These are phyloP conservation scores for Aureobasidium sp. DNA, from an alignment of 2,329 filamentous ascomycete genomes.

Conservation along the genomic window DNA sequence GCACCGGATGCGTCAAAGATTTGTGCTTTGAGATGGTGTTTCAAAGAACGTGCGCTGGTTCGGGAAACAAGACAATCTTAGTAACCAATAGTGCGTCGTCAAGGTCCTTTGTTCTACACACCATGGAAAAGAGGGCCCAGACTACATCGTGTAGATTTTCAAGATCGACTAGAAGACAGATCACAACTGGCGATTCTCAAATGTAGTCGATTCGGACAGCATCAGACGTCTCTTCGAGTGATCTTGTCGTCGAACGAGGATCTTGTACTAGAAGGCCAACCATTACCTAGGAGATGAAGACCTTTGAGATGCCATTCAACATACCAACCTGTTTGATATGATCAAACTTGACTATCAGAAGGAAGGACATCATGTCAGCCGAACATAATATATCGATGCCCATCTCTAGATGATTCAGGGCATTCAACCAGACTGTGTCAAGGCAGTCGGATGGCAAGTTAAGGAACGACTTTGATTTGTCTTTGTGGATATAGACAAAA, in stretches of 20 bases:
- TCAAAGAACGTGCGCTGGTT: background rate
- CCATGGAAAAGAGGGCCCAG: background rate
- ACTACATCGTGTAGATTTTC: background rate
- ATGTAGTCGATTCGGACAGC: background rate
- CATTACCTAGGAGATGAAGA: background rate
- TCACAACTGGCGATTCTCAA: background rate
- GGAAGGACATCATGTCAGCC: background rate
- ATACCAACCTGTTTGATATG: background rate
- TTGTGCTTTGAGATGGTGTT: background rate
- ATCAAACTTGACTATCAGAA: background rate
- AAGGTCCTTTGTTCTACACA: background rate
- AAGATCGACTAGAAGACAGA: too few species aligned
- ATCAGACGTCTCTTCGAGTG: background rate
- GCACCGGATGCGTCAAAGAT: conserved; percentile 1
- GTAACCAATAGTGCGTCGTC: background rate
- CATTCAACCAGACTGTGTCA: too few species aligned
- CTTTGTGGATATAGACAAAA: background rate
- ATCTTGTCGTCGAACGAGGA: background rate
- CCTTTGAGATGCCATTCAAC: too few species aligned
- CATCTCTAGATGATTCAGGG: too few species aligned
- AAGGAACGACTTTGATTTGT: background rate
- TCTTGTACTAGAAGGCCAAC: background rate
- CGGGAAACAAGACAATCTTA: background rate
- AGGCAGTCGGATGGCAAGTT: too few species aligned
- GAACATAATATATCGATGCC: background rate